phyloP scores from a whole-genome alignment of 176 grass and related monocot genomes.

The Tillandsia leiboldiana region DNA sequence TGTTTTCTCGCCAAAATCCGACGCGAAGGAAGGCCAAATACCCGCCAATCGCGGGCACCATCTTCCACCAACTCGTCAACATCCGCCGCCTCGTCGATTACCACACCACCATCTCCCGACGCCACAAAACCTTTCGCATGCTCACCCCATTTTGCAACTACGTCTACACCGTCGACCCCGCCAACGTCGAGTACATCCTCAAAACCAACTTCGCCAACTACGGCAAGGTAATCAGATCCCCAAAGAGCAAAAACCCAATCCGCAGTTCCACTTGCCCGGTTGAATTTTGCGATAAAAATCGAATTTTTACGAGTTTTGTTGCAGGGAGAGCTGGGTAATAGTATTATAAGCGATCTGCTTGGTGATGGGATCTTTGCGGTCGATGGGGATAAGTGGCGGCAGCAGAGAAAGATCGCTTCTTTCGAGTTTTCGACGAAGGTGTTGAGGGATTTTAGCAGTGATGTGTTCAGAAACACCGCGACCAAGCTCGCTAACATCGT shows the following conservation, averaged over 20 bases:
- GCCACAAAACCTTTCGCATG: conserved; percentile 62
- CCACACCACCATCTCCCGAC: conserved; percentile 29
- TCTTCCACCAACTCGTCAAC: conserved; percentile 47
- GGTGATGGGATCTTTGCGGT: conserved; percentile 82
- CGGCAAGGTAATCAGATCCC: conserved; percentile 32
- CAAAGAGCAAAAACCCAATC: background rate
- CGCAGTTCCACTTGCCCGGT: background rate
- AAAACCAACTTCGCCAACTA: conserved; percentile 83
- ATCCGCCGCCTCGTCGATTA: conserved; percentile 43
- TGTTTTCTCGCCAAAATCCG: background rate
- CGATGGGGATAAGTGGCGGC: conserved; percentile 66
- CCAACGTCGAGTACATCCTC: conserved; percentile 67
- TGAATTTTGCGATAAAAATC: background rate
- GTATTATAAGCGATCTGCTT: conserved; percentile 35
- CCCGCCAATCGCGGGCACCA: conserved; percentile 49
- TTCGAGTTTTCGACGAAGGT: conserved; percentile 57
- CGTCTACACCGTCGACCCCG: conserved; percentile 68
- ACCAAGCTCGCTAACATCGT: conserved; percentile 37
- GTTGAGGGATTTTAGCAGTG: conserved; percentile 59
- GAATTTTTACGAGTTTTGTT: background rate
- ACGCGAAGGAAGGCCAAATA: conserved; percentile 19
- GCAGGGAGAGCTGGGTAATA: conserved; percentile 29
- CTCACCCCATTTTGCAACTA: no score
- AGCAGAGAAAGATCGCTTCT: conserved; percentile 72
- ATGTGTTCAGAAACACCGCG: conserved; percentile 51